These are phyloP conservation scores for Cadophora gregata DNA, from an alignment of 2,329 filamentous ascomycete genomes.

Conservation along the genomic window DNA sequence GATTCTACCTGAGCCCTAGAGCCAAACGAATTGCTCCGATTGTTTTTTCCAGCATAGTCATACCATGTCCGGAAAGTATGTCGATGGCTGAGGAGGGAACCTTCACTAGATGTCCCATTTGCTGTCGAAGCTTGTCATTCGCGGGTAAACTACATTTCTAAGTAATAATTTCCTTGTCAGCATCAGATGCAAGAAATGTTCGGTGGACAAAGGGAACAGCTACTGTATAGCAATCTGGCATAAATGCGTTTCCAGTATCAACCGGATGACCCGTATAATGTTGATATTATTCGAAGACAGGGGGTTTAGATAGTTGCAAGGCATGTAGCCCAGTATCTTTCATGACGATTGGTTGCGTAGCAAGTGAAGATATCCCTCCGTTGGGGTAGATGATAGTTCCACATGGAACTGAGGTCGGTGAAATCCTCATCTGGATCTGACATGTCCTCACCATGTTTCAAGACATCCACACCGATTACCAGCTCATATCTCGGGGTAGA, in stretches of 20 bases:
- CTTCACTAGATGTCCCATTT: not conserved
- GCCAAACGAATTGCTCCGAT: not conserved
- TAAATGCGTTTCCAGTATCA: not conserved
- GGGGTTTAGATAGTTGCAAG: not conserved
- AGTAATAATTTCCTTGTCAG: not conserved
- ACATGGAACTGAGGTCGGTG: not conserved
- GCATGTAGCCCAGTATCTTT: not conserved
- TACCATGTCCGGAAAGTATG: not conserved
- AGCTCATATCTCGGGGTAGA: not conserved
- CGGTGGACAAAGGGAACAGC: not conserved
- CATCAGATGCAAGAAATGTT: not conserved
- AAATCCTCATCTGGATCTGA: not conserved
- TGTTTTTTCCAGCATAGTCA: not conserved
- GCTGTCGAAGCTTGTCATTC: not conserved
- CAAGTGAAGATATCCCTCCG: not conserved
- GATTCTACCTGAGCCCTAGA: not conserved
- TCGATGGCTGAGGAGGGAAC: not conserved
- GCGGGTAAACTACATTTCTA: not conserved
- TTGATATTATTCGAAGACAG: not conserved
- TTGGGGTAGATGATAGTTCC: not conserved
- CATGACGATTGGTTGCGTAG: not conserved
- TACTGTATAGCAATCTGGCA: not conserved
- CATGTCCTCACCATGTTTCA: not conserved
- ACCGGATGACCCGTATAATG: not conserved
- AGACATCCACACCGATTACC: not conserved